A percentile compares a stretch with the other conserved stretches of the same genome.
Evolutionary conservation across 805 yeast genomes (phyloP).

Genomic region (Lipomyces orientalis): DNA sequence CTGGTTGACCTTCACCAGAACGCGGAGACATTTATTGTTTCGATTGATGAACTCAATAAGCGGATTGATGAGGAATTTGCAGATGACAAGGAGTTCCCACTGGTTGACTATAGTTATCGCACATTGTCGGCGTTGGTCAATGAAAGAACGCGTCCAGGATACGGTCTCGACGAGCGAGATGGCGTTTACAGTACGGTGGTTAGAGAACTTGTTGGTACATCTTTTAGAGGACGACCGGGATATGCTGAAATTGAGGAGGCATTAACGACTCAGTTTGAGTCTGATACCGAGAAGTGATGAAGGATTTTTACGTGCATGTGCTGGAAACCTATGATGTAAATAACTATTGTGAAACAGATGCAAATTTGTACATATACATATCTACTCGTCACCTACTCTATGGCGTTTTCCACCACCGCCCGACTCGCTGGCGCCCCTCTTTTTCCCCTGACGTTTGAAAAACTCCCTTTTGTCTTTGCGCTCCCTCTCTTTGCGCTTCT

Average conservation of each 20-base stretch:
- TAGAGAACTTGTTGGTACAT: background rate
- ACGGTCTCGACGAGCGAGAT: background rate
- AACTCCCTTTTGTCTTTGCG: slow-evolving; percentile 85
- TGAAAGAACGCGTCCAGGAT: background rate
- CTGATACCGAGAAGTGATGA: background rate
- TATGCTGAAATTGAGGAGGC: background rate
- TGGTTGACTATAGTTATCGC: slow-evolving; percentile 12
- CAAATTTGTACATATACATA: background rate
- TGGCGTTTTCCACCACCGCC: slow-evolving; percentile 44
- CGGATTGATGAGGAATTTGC: slow-evolving; percentile 14
- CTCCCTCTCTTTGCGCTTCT: slow-evolving; percentile 71
- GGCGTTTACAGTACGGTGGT: slow-evolving; percentile 1
- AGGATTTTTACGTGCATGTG: background rate
- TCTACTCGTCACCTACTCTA: slow-evolving; percentile 31
- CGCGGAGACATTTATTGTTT: background rate
- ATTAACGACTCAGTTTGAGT: background rate
- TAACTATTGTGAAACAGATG: slow-evolving; percentile 1
- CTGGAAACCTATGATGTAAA: background rate
- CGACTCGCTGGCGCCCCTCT: slow-evolving; percentile 41
- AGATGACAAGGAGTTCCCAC: slow-evolving; percentile 6
- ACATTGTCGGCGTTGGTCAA: background rate
- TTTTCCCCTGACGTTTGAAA: slow-evolving; percentile 55
- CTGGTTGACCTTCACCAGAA: background rate
- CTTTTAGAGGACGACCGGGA: background rate
- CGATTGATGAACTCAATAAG: slow-evolving; percentile 2